Conservation (phyloP, 31 red algal species). For the Endocladia muricata region DNA sequence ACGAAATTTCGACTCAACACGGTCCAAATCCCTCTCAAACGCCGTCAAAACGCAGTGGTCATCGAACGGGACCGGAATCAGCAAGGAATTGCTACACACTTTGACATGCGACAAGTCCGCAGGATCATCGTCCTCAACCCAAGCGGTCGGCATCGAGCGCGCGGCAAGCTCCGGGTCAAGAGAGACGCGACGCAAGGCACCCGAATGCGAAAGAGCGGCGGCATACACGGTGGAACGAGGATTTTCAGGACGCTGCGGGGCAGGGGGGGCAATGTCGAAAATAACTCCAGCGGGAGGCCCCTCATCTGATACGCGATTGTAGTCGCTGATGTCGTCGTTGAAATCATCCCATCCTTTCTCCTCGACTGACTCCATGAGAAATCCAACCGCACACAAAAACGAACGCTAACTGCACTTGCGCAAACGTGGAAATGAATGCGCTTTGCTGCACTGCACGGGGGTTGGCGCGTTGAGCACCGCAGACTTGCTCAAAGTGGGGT, state of each 20-base stretch:
- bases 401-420: neutral
- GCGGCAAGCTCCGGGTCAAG: slow-evolving; percentile 48
- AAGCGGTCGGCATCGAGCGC: slow-evolving; percentile 47
- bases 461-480: neutral
- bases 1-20: slow-evolving; percentile 78
- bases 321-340: slow-evolving; percentile 4
- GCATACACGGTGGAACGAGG: slow-evolving; percentile 33
- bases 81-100: slow-evolving; percentile 57
- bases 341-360: neutral
- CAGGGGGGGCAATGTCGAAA: slow-evolving; percentile 59
- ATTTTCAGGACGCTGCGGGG: slow-evolving; percentile 42
- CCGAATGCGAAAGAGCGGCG: slow-evolving; percentile 56
- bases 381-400: neutral
- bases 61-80: slow-evolving; percentile 72
- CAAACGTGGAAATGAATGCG: neutral
- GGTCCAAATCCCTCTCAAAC: slow-evolving; percentile 78
- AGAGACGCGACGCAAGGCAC: slow-evolving; percentile 67
- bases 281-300: slow-evolving; percentile 65
- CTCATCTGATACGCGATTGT: slow-evolving; percentile 16
- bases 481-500: neutral
- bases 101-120: slow-evolving; percentile 40
- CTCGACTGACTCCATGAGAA: neutral
- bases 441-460: neutral
- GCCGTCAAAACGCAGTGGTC: slow-evolving; percentile 57
- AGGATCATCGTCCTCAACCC: slow-evolving; percentile 75